phyloP scores from a whole-genome alignment of 2,329 filamentous ascomycete genomes.

The Blastomyces parvus region DNA sequence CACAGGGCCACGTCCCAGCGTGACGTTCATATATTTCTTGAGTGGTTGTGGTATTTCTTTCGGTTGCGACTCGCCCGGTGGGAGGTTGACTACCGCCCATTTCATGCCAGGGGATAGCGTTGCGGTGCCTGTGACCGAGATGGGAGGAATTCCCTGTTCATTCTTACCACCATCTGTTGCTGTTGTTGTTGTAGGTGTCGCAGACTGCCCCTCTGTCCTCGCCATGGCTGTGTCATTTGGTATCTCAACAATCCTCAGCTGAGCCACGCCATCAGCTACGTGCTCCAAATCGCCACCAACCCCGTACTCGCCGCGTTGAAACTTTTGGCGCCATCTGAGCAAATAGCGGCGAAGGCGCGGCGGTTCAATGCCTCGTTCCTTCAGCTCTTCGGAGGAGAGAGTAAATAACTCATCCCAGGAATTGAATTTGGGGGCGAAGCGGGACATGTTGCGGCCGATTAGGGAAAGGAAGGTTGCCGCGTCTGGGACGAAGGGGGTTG shows the following conservation, averaged over 20 bases:
- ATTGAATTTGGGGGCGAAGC: conserved; percentile 76
- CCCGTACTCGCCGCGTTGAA: conserved; percentile 66
- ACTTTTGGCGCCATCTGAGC: conserved; percentile 77
- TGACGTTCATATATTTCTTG: conserved; percentile 54
- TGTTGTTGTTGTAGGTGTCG: neutral
- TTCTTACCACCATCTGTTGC: neutral
- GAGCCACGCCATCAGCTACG: conserved; percentile 55
- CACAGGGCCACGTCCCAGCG: conserved; percentile 55
- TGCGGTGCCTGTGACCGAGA: conserved; percentile 27
- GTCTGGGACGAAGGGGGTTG: conserved; percentile 80
- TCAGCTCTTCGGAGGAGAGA: conserved; percentile 65
- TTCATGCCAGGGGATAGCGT: conserved; percentile 47
- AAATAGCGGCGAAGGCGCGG: conserved; percentile 74
- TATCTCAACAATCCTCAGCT: conserved; percentile 50
- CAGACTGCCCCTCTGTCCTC: conserved; percentile 19
- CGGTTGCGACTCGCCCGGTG: conserved; percentile 47
- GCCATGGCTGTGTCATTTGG: conserved; percentile 24
- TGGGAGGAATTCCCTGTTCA: neutral
- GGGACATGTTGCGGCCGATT: conserved; percentile 77
- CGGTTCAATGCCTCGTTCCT: conserved; percentile 77
- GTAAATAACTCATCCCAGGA: conserved; percentile 88
- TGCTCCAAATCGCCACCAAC: conserved; percentile 71
- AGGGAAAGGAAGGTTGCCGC: conserved; percentile 76
- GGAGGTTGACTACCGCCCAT: conserved; percentile 53
- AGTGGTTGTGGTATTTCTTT: conserved; percentile 35